These are phyloP conservation scores for maize (Zea mays) DNA, from an alignment of 176 grass and related monocot species.

Conservation along the genomic window DNA sequence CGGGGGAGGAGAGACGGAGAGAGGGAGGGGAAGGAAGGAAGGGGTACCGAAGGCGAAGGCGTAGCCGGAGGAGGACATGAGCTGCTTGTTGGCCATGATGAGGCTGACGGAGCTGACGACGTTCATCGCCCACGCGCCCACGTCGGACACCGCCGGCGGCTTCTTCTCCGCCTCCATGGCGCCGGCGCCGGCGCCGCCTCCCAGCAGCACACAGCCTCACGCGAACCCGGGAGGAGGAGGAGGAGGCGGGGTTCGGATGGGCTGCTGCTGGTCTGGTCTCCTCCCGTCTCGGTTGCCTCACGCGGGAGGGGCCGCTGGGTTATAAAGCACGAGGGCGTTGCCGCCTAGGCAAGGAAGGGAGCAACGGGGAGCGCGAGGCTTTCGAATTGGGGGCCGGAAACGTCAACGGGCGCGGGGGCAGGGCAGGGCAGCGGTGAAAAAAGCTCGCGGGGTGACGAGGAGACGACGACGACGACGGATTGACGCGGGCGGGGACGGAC, in stretches of 20 bases:
- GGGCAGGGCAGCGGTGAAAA: slow-evolving; percentile 27
- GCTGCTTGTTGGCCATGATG: slow-evolving; percentile 97
- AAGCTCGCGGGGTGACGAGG: neutral
- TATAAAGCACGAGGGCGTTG: slow-evolving; percentile 46
- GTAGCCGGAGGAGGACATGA: slow-evolving; percentile 89
- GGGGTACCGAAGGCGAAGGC: slow-evolving; percentile 80
- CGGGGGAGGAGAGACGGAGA: neutral
- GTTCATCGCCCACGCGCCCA: slow-evolving; percentile 93
- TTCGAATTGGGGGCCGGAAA: slow-evolving; percentile 51
- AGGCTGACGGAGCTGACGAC: slow-evolving; percentile 97
- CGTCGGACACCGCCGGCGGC: slow-evolving; percentile 70
- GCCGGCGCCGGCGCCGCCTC: neutral
- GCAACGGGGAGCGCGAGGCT: slow-evolving; percentile 5
- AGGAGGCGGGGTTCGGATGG: neutral
- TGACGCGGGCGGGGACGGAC: neutral
- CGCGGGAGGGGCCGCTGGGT: slow-evolving; percentile 43
- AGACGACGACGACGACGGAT: neutral
- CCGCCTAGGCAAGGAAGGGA: slow-evolving; percentile 49
- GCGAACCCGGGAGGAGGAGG: slow-evolving; percentile 5
- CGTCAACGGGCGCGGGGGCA: slow-evolving; percentile 31
- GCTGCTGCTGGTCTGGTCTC: neutral
- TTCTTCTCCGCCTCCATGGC: slow-evolving; percentile 73
- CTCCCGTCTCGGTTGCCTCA: slow-evolving; percentile 31
- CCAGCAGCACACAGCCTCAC: neutral
- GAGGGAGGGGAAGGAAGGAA: neutral